Conservation (phyloP, 441 rosid species). For the Adansonia grandidieri region DNA sequence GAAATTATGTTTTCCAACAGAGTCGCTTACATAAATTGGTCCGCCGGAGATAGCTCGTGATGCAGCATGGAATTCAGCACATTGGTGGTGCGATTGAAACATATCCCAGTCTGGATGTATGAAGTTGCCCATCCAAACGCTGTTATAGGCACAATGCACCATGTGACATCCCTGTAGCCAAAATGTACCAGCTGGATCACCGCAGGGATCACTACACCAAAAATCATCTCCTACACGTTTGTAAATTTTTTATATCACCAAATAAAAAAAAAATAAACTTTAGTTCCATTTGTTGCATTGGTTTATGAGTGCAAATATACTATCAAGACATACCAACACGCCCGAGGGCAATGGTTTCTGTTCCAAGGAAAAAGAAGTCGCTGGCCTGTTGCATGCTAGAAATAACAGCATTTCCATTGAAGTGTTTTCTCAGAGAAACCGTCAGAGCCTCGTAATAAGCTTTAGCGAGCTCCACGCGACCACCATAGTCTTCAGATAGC, state of each 20-base stretch:
- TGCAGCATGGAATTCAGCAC: conserved; percentile 82
- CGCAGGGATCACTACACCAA: conserved; percentile 90
- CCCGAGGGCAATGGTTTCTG: conserved; percentile 78
- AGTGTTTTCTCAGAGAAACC: conserved; percentile 68
- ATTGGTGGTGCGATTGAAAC: conserved; percentile 87
- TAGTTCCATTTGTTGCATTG: background rate
- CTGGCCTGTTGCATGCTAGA: conserved; percentile 95
- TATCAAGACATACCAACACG: conserved; percentile 62
- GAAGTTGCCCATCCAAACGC: conserved; percentile 93
- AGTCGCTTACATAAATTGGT: conserved; percentile 73
- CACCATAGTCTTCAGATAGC: conserved; percentile 80
- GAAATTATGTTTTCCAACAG: conserved; percentile 70
- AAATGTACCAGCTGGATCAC: conserved; percentile 80
- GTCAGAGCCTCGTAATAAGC: conserved; percentile 75
- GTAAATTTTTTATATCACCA: background rate
- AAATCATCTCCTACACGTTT: conserved; percentile 72
- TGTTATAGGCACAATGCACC: conserved; percentile 95
- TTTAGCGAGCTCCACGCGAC: conserved; percentile 84
- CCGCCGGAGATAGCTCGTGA: conserved; percentile 82
- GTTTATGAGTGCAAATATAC: background rate
- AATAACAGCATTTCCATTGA: conserved; percentile 82
- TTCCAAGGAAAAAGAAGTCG: conserved; percentile 92
- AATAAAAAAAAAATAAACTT: no score
- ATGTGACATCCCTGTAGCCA: conserved; percentile 97
- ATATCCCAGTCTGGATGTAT: conserved; percentile 95